Evolutionary conservation across 1,139 yeast genomes (phyloP).

Genomic region (Trichomonascaceae sp.): DNA sequence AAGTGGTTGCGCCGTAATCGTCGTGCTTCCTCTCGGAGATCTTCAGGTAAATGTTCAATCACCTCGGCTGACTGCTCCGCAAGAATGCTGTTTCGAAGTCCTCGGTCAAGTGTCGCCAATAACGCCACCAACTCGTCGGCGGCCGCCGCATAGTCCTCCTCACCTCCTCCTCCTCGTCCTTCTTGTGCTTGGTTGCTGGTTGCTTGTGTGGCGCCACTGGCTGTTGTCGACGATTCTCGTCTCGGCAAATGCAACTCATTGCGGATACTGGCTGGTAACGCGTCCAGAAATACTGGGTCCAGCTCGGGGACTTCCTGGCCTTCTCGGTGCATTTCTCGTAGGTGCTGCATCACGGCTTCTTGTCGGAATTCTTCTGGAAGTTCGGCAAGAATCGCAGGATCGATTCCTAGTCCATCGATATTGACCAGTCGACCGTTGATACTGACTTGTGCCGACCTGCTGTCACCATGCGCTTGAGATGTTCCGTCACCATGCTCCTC

Average conservation of each 20-base stretch:
- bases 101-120: slow-evolving; percentile 25
- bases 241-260: no score
- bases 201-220: no score
- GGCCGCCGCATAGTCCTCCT: slow-evolving; percentile 20
- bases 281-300: slow-evolving; percentile 71
- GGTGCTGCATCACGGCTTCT: slow-evolving; percentile 80
- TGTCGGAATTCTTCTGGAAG: slow-evolving; percentile 89
- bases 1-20: no score
- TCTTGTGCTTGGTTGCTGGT: neutral
- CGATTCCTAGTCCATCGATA: slow-evolving; percentile 81
- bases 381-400: slow-evolving; percentile 82
- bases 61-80: slow-evolving; percentile 25
- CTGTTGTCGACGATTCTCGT: no score
- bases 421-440: slow-evolving; percentile 77
- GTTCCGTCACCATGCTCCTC: slow-evolving; percentile 8
- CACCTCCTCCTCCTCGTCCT: slow-evolving; percentile 11
- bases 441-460: slow-evolving; percentile 40
- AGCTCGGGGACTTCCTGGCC: slow-evolving; percentile 38
- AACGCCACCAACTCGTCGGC: no score
- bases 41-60: slow-evolving; percentile 21
- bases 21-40: slow-evolving; percentile 23
- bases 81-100: slow-evolving; percentile 24
- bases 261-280: slow-evolving; percentile 64
- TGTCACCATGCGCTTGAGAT: slow-evolving; percentile 2
- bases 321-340: slow-evolving; percentile 41